Evolutionary conservation across 495 filamentous ascomycete genomes (phyloP), one percentile per base, ranked within the genome.

Genomic region (Parathielavia appendiculata): DNA sequence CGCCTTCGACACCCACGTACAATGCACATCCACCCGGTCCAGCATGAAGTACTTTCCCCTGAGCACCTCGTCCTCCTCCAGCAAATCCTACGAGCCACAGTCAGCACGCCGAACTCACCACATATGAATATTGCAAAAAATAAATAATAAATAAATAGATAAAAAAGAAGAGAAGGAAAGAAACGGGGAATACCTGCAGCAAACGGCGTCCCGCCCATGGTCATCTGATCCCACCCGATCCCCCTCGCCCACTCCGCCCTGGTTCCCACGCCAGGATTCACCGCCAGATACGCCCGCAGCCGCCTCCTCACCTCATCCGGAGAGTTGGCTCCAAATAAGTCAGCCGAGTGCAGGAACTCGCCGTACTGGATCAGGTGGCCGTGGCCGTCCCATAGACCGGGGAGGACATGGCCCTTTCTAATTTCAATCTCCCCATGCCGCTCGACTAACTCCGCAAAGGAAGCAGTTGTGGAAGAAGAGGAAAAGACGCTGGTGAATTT

Each of bases 351-450:
- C 58, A 86, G 64, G 61, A 85, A 84, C 68, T 87, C 83, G 19
- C 84, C 84, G 65, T 84, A 86, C 59, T 74, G 75, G 22, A 85
- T 59, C 57, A 86, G 61, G 63, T 87, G 84, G 0, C 83, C 84
- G 57, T 87, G 84, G 0, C 81, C 83, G 57, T 87, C 84, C 79
- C 83, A 86, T 5, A 87, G 65, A 0, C 84, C 84, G 0, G 84
- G 84, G 46, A 84, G 68, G 1, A 76, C 79, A 57, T 76, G 72
- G 8, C 81, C 78, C 1, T 57, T 44, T 1, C 45, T 51, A 47
- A 47, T 64, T 20, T 5, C 13, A 16, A 5, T 47, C 49, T 23
- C 19, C 43, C 0, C 9, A 16, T 2, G 9, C 20, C 8, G 1
- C 30, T 1, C 16, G n/a, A 3, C 11, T 12, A 32, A 4, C 41